Base-by-base conservation (phyloP, 1,284 basidiomycete genomes). In the Neolentinus lepideus region DNA sequence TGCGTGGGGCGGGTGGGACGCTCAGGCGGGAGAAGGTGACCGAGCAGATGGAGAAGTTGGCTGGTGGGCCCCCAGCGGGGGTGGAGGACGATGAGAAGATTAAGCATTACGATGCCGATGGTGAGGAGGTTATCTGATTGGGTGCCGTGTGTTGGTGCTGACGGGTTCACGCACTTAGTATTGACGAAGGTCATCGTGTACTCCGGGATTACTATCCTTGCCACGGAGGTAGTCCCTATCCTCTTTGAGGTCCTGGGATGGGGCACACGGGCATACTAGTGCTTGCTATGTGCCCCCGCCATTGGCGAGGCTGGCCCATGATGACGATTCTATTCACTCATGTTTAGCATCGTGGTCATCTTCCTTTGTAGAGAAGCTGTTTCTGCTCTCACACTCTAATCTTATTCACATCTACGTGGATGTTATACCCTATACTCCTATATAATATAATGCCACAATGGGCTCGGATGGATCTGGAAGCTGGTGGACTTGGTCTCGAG, bases 161-260 rank as follows among this genome's bases (percentile, higher is more conserved):
- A 54, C 33, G 33, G 8, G 4, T 56, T 35, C 54, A 52, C 25
- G 12, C 12, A 12, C 4, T n/a, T 60, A 93, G 92, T 96, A 8
- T 70, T 95, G 59, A 95, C 94, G 27, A 96, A 95, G 72, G 88
- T 95, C 2, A 83, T 93, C 51, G 94, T 96, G 2, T 98, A 97
- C 66, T 79, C 81, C 53, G 93, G 92, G 0, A 95, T 97, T 58
- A 92, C 82, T 0, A 67, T 90, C 25, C 67, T 94, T 16, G 81
- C 85, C 0, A 70, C 74, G 3, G 82, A 85, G 57, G 67, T 75
- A 1, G 71, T 87, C 29, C 91, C 91, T 0, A 67, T 85, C 16
- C 68, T 84, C 63, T 94, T 93, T 63, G 83, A 86, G 62, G 54
- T 80, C 6, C 61, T 90, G 2, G 90, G 83, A 0, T 87, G 81